These are phyloP conservation scores for Pterocarpus santalinus DNA, from an alignment of 306 rosid genomes.

Conservation along the genomic window DNA sequence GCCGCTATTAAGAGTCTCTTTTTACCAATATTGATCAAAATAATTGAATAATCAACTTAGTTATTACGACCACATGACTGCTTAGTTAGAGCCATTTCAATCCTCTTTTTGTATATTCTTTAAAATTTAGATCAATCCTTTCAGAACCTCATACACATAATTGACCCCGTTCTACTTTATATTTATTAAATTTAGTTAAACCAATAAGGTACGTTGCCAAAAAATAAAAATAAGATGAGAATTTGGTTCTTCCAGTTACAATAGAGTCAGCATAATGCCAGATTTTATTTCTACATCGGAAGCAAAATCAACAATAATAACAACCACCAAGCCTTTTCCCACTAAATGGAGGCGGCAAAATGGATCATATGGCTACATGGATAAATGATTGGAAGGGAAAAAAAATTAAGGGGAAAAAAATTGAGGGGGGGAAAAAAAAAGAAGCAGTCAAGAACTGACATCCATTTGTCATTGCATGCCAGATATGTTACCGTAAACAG, in stretches of 20 bases:
- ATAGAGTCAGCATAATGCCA: background rate
- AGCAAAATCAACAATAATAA: background rate
- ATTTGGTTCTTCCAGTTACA: constrained; percentile 3
- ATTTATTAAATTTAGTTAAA: constrained; percentile 25
- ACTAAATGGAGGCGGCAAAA: background rate
- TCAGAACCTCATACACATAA: constrained; percentile 29
- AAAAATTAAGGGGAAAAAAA: background rate
- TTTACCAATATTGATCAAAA: background rate
- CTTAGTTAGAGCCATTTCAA: constrained; percentile 2
- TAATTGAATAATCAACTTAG: constrained; percentile 20
- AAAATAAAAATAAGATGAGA: background rate
- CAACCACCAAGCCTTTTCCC: background rate
- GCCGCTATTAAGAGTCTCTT: background rate
- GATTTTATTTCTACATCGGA: constrained; percentile 22
- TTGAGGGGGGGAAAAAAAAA: background rate
- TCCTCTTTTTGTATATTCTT: constrained; percentile 23
- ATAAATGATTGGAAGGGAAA: background rate
- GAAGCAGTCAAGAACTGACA: constrained; percentile 27
- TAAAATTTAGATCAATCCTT: constrained; percentile 6
- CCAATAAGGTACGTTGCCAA: constrained; percentile 3
- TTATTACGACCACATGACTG: constrained; percentile 4
- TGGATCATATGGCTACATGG: background rate
- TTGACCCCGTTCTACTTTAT: constrained; percentile 30
- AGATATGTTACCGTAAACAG: background rate
- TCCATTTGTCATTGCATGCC: background rate